Evolutionary conservation across 2,329 filamentous ascomycete genomes (phyloP), one percentile per base, ranked within the genome.

Genomic region (Sporothrix curviconia): DNA sequence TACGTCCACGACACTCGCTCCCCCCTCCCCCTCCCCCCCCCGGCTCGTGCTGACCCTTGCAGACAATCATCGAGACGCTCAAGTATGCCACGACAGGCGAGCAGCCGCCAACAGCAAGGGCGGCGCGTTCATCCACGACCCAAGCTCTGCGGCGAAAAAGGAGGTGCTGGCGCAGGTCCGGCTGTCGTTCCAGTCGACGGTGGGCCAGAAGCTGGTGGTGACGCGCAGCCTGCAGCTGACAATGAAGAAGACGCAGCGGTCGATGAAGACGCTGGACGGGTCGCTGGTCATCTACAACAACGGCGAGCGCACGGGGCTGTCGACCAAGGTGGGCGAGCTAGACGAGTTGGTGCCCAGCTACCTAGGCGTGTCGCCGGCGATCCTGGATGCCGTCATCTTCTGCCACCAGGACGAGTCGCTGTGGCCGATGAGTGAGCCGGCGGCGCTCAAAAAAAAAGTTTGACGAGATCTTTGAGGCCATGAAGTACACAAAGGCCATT

Each of bases 381-480:
- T 99, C 56, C 80, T 99, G 25, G 92, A 97, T 64, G 88, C 87
- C 59, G 94, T 99, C 69, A 96, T 99, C 64, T 99, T 99, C 73
- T 99, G 94, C 70, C 94, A 99, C 68, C 94, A 99, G 69, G 94
- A 99, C 69, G 94, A 99, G 64, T 96, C 92, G 25, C 74, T 97
- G 28, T 99, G 94, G 94, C 94, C 94, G 0, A 85, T 99, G 79
- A 95, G 90, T 68, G 90, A 95, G 66, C 90, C 94, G 0, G 77
- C 82, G 0, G 83, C 83, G 0, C 76, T 99, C 52, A 99, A 99
- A 73, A 95, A n/a, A 95, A 71, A 87, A 86, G 54, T 99, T 99
- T 60, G 94, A 99, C 68, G 90, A 96, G 69, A 99, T 99, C 11
- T 99, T 99, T 64, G 94, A 97, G 72, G 94, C 94, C 1, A 78